These are phyloP conservation scores for Globisporangium splendens DNA, from an alignment of 352 stramenopile species.

Conservation along the genomic window DNA sequence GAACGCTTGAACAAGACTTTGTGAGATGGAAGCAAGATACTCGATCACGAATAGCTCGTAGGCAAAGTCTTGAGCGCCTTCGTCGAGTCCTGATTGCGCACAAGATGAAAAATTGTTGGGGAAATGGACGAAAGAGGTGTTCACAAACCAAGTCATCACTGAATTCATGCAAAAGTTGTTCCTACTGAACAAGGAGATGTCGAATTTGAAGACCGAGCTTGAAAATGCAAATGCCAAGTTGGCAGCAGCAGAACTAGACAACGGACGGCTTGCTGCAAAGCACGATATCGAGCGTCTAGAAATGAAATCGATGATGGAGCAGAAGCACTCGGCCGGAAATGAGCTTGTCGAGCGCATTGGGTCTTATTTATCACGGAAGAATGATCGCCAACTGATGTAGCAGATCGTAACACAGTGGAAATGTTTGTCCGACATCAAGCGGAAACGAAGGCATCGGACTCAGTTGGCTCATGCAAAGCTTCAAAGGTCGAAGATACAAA, in stretches of 20 bases:
- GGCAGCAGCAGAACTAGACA: conserved; percentile 3
- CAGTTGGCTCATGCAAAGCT: neutral
- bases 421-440: neutral
- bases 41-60: neutral
- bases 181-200: neutral
- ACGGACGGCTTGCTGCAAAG: neutral
- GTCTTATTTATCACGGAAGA: conserved; percentile 31
- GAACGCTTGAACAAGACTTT: neutral
- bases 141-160: neutral
- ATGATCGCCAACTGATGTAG: conserved; percentile 22
- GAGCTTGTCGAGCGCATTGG: conserved; percentile 29
- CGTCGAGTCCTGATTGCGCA: neutral
- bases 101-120: conserved; percentile 1
- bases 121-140: conserved; percentile 3
- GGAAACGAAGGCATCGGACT: conserved; percentile 10
- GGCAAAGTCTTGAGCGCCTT: neutral
- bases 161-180: neutral
- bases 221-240: neutral
- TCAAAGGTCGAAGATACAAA: neutral
- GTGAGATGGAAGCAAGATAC: conserved; percentile 1
- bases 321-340: conserved; percentile 12
- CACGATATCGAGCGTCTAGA: neutral
- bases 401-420: conserved; percentile 7
- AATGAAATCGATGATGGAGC: neutral
- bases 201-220: neutral